phyloP scores from a whole-genome alignment of 139 green algal species.

The Edaphochlamys debaryana region DNA sequence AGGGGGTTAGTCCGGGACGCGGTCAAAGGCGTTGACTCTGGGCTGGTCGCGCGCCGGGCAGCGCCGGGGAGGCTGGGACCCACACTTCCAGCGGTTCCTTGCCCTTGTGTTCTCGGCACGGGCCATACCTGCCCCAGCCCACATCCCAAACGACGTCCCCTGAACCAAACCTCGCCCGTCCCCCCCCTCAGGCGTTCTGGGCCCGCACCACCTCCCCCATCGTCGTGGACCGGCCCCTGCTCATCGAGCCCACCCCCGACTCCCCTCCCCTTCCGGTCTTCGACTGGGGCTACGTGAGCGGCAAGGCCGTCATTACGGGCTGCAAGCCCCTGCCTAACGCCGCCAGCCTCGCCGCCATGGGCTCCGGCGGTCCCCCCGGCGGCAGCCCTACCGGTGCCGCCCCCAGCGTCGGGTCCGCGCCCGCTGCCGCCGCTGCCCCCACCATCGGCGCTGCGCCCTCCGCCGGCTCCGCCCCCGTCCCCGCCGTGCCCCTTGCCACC shows the following conservation, averaged over 20 bases:
- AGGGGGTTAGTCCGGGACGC: too few species aligned
- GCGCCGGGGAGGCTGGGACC: too few species aligned
- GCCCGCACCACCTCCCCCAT: neutral
- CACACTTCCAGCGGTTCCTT: too few species aligned
- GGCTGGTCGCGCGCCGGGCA: too few species aligned
- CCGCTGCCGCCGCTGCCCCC: too few species aligned
- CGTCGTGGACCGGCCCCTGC: conserved; percentile 9
- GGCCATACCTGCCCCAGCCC: too few species aligned
- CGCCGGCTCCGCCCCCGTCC: neutral
- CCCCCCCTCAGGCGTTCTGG: conserved; percentile 9
- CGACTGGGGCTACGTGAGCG: conserved; percentile 27
- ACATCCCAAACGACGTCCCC: too few species aligned
- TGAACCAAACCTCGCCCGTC: neutral
- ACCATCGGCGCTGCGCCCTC: neutral
- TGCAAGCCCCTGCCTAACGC: neutral
- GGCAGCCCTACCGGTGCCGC: neutral
- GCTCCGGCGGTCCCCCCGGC: too few species aligned
- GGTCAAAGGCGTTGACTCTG: too few species aligned
- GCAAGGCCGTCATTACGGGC: conserved; percentile 19
- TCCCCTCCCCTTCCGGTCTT: conserved; percentile 19
- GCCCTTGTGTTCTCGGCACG: too few species aligned
- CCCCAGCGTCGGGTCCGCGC: neutral
- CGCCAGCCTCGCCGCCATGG: neutral
- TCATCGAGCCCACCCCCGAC: conserved; percentile 21
- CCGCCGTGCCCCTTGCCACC: neutral